Evolutionary conservation across 139 green algal species (phyloP), one percentile per base, ranked within the genome.

Genomic region (Cymbomonas tetramitiformis): DNA sequence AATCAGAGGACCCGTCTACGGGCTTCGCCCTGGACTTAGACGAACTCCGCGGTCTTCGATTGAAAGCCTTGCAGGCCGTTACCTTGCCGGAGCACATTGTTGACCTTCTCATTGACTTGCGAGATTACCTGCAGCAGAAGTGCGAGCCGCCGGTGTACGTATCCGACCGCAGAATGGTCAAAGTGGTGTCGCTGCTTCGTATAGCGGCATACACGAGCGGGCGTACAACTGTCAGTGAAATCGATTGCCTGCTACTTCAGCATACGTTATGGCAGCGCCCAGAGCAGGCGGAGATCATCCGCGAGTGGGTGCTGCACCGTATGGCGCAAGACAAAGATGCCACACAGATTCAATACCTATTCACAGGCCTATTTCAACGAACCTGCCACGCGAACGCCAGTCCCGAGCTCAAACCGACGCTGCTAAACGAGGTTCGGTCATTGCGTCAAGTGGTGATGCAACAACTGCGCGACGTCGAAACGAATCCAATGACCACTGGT

Each of bases 121-220:
- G 81, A 6, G 57, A 28, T 0, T 77, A 74, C 51, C 68, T 92
- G 46, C 76, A 74, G 61, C 82, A 95, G 62, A 93, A 93, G 71
- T 80, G 78, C 49, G 87, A 95, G 74, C 87, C 86, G 1, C 83
- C 86, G 0, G 74, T 93, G 30, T 94, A 94, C 47, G 80, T 94
- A 0, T 85, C 71, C 0, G 87, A 94, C 76, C 74, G 87, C 12
- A 77, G 86, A 38, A 80, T 94, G 49, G 81, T 94, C 66, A 96
- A 95, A 76, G 58, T 78, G 0, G 47, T 67, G 30, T 18, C 15
- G 8, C 19, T 93, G 57, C 63, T 94, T 46, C 81, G 93, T 62
- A 85, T 94, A 30, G 80, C 84, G 1, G 84, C 86, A 1, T 93
- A 85, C 69, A 82, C 78, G 34, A 80, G 83, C 54, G 82, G 83